Percentiles rank a stretch among this genome's conserved stretches.
Evolutionary conservation across 2,329 filamentous ascomycete genomes (phyloP).

Genomic region (Venturia effusa): DNA sequence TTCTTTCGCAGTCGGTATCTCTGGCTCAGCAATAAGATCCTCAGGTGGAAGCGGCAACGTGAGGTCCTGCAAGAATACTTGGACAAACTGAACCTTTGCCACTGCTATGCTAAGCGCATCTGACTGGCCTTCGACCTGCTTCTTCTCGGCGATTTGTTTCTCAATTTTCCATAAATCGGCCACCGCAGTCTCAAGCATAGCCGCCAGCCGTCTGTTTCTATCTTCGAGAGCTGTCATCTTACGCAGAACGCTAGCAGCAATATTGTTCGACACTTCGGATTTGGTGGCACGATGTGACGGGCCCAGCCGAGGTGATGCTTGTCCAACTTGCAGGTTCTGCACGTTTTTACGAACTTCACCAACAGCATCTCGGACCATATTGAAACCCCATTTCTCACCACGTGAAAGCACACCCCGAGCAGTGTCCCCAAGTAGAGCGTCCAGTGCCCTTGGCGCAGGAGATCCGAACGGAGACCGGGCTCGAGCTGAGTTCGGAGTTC

Average conservation of each 20-base stretch:
- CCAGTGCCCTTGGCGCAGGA: slow-evolving; percentile 32
- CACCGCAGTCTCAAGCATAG: slow-evolving; percentile 58
- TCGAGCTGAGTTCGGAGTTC: slow-evolving; percentile 4
- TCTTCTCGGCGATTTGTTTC: slow-evolving; percentile 34
- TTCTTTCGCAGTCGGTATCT: not conserved
- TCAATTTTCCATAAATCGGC: slow-evolving; percentile 51
- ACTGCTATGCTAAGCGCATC: slow-evolving; percentile 36
- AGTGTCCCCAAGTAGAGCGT: slow-evolving; percentile 64
- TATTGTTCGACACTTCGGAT: slow-evolving; percentile 23
- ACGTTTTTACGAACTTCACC: slow-evolving; percentile 71
- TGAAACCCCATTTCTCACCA: slow-evolving; percentile 67
- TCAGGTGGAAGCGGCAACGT: slow-evolving; percentile 29
- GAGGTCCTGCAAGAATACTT: slow-evolving; percentile 38
- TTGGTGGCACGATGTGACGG: slow-evolving; percentile 19
- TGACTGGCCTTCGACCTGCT: slow-evolving; percentile 20
- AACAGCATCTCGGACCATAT: slow-evolving; percentile 70
- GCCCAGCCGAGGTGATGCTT: slow-evolving; percentile 12
- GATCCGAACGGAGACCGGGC: slow-evolving; percentile 8
- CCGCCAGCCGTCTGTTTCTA: slow-evolving; percentile 55
- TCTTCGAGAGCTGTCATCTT: slow-evolving; percentile 41
- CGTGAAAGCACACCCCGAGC: slow-evolving; percentile 64
- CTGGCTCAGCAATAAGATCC: not conserved
- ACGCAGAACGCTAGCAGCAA: slow-evolving; percentile 28
- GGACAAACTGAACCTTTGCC: slow-evolving; percentile 40
- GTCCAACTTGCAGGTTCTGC: slow-evolving; percentile 5